Conservation (phyloP, 1,139 yeast genomes). For the Pichia norvegensis region DNA sequence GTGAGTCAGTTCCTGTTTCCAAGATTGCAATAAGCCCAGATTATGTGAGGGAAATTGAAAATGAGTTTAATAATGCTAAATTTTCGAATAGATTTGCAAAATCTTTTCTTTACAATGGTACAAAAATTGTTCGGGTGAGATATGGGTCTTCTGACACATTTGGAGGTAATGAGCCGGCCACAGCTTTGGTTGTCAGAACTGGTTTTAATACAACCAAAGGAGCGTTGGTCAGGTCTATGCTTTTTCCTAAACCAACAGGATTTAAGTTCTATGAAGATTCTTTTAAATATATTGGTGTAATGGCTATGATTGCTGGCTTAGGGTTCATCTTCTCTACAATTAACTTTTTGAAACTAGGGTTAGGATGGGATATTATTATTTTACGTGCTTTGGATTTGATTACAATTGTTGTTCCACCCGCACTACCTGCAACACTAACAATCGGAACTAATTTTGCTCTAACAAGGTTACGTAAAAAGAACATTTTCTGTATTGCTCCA, state of each 20-base stretch:
- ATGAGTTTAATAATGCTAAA: constrained; percentile 44
- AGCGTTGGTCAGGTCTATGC: constrained; percentile 88
- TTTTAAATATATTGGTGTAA: constrained; percentile 89
- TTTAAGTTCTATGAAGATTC: constrained; percentile 92
- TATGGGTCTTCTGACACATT: constrained; percentile 35
- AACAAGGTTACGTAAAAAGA: constrained; percentile 55
- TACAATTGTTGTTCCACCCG: constrained; percentile 97
- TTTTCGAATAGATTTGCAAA: constrained; percentile 63
- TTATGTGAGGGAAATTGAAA: constrained; percentile 46
- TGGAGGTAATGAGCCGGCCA: constrained; percentile 56
- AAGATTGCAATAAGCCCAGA: constrained; percentile 62
- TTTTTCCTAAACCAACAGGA: constrained; percentile 90
- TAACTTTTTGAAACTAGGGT: constrained; percentile 70
- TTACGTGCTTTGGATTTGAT: constrained; percentile 87
- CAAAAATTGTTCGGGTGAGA: constrained; percentile 77
- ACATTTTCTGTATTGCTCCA: constrained; percentile 87
- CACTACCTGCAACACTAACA: constrained; percentile 92
- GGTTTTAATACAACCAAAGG: constrained; percentile 97
- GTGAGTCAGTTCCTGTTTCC: constrained; percentile 95
- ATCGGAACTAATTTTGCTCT: constrained; percentile 94
- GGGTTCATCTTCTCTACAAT: constrained; percentile 83
- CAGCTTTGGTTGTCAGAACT: constrained; percentile 81
- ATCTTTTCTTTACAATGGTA: constrained; percentile 79
- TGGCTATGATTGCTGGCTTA: constrained; percentile 74
- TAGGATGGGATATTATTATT: constrained; percentile 62